Conservation (phyloP, 371 early-diverging fungal species). For the Mucor circinelloides region DNA sequence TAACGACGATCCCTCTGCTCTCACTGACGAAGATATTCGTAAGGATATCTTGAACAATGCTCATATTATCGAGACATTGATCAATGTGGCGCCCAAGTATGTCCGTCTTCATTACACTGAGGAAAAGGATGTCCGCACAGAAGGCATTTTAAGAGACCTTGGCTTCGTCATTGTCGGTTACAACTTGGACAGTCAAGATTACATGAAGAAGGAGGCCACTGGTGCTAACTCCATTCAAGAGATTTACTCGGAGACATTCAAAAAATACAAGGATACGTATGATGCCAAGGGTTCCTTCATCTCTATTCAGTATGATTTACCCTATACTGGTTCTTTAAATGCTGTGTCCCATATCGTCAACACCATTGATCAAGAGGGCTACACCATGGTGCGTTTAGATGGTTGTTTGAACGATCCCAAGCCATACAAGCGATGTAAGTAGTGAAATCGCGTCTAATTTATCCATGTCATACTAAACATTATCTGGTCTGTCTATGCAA, state of each 20-base stretch:
- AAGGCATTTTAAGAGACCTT: conserved; percentile 46
- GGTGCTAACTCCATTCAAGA: conserved; percentile 44
- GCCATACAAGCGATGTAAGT: conserved; percentile 55
- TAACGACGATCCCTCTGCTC: conserved; percentile 44
- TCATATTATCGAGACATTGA: conserved; percentile 45
- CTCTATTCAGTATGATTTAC: conserved; percentile 60
- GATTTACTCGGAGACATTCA: conserved; percentile 38
- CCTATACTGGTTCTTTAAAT: conserved; percentile 52
- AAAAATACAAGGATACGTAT: conserved; percentile 45
- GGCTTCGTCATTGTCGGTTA: conserved; percentile 57
- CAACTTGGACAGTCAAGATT: conserved; percentile 58
- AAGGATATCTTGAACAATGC: conserved; percentile 54
- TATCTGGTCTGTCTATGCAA: neutral
- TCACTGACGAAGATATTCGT: conserved; percentile 50
- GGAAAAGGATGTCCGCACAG: conserved; percentile 42
- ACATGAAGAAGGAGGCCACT: conserved; percentile 37
- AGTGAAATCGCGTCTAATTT: neutral
- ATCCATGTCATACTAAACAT: neutral
- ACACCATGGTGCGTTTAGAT: conserved; percentile 62
- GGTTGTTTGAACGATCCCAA: conserved; percentile 57
- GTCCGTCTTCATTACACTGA: conserved; percentile 56
- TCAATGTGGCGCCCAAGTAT: conserved; percentile 56
- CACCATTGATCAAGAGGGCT: conserved; percentile 50
- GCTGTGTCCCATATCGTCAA: conserved; percentile 52
- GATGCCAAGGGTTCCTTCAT: conserved; percentile 56